A percentile compares a stretch with the other conserved stretches of the same genome.
Evolutionary conservation across 2,329 filamentous ascomycete species (phyloP).

Genomic region (Hypoxylon sp.): DNA sequence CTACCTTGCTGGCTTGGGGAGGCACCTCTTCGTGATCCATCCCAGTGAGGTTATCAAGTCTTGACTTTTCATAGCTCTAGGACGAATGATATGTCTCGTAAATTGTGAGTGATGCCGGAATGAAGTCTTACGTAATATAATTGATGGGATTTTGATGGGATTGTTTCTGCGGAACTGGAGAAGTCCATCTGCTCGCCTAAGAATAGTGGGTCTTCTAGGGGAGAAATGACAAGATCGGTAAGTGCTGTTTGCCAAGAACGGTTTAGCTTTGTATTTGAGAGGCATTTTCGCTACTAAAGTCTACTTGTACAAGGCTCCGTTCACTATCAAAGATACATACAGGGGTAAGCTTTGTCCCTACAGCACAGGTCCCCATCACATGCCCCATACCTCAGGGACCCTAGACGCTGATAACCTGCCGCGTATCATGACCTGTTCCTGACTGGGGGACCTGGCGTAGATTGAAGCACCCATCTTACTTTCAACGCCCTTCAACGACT

Average conservation of each 20-base stretch:
- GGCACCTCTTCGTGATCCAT: slow-evolving; percentile 42
- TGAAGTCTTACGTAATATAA: slow-evolving; percentile 24
- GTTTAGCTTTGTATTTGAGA: background rate
- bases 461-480: slow-evolving; percentile 21
- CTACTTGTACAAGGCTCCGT: slow-evolving; percentile 3
- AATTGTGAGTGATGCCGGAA: slow-evolving; percentile 5
- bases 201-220: slow-evolving; percentile 19
- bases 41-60: slow-evolving; percentile 4
- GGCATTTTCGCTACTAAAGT: background rate
- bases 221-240: slow-evolving; percentile 3
- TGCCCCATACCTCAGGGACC: slow-evolving; percentile 21
- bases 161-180: slow-evolving; percentile 17
- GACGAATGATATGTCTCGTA: background rate
- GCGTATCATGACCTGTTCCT: slow-evolving; percentile 44
- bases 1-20: slow-evolving; percentile 44
- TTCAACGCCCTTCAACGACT: slow-evolving; percentile 5
- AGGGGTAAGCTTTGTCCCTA: slow-evolving; percentile 23
- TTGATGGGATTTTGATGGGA: slow-evolving; percentile 5
- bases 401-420: slow-evolving; percentile 18
- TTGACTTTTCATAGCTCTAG: slow-evolving; percentile 23
- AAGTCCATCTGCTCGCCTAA: slow-evolving; percentile 23
- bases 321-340: slow-evolving; percentile 21
- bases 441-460: slow-evolving; percentile 11
- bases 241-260: slow-evolving; percentile 11
- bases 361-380: slow-evolving; percentile 34